phyloP scores from a whole-genome alignment of 805 yeast genomes.

The Candida methanosorbosa region DNA sequence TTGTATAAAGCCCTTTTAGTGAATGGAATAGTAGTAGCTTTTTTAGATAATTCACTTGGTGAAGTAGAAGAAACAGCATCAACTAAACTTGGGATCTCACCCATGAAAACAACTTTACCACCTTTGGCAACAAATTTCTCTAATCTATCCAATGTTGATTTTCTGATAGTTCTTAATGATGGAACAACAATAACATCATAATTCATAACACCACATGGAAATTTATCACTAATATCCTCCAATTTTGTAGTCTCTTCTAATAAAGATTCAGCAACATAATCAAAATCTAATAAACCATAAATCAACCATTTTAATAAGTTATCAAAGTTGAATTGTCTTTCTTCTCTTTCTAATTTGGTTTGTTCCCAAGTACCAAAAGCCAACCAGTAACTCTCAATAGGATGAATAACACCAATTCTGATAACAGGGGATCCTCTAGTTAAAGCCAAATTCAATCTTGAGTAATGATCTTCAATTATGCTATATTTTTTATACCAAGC shows the following conservation, averaged over 20 bases:
- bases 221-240: constrained; percentile 1
- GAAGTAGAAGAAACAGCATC: constrained; percentile 2
- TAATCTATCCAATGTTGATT: constrained; percentile 4
- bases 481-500: constrained; percentile 5
- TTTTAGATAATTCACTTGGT: background rate
- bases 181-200: constrained; percentile 7
- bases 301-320: constrained; percentile 4
- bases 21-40: constrained; percentile 3
- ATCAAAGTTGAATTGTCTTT: constrained; percentile 5
- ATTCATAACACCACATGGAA: constrained; percentile 5
- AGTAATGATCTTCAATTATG: constrained; percentile 5
- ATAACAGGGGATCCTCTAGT: constrained; percentile 6
- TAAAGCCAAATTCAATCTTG: constrained; percentile 4
- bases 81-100: constrained; percentile 4
- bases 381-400: constrained; percentile 7
- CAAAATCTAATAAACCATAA: constrained; percentile 6
- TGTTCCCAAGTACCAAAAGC: constrained; percentile 6
- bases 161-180: constrained; percentile 2
- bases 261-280: constrained; percentile 7
- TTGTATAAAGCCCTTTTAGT: constrained; percentile 3
- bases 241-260: constrained; percentile 2
- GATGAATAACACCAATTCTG: constrained; percentile 7
- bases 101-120: constrained; percentile 5
- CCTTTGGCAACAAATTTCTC: constrained; percentile 3
- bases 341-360: constrained; percentile 4